phyloP scores from a whole-genome alignment of 805 yeast species.

The Myxozyma nipponensis region DNA sequence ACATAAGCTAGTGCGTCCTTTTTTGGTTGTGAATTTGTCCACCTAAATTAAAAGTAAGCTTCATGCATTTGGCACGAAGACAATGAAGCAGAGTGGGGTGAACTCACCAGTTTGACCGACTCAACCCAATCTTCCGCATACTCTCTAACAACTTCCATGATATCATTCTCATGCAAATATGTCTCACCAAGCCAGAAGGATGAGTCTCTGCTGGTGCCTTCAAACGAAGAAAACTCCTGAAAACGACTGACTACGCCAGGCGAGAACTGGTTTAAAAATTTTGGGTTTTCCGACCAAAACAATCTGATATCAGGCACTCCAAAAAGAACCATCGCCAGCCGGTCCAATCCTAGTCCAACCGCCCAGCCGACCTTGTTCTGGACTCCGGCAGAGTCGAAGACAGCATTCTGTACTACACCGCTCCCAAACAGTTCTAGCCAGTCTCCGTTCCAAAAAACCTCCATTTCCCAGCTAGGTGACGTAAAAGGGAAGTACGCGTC shows the following conservation, averaged over 20 bases:
- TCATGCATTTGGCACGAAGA: not conserved
- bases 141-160: constrained; percentile 84
- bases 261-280: constrained; percentile 71
- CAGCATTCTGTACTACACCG: constrained; percentile 81
- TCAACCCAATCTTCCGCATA: constrained; percentile 87
- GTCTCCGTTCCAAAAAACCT: constrained; percentile 97
- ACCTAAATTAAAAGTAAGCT: constrained; percentile 33
- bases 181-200: constrained; percentile 78
- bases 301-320: constrained; percentile 93
- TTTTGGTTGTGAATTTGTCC: constrained; percentile 84
- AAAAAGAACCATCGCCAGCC: constrained; percentile 92
- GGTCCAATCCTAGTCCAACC: constrained; percentile 90
- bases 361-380: constrained; percentile 83
- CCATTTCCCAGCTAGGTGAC: constrained; percentile 96
- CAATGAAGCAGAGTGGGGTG: not conserved
- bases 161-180: constrained; percentile 74
- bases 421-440: constrained; percentile 98
- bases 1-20: constrained; percentile 72
- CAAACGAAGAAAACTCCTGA: constrained; percentile 86
- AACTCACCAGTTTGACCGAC: constrained; percentile 54
- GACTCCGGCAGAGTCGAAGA: constrained; percentile 66
- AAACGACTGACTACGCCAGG: constrained; percentile 65
- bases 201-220: constrained; percentile 79
- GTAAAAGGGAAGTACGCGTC: constrained; percentile 98
- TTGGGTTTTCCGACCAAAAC: constrained; percentile 81